A percentile compares a stretch with the other conserved stretches of the same genome.
phyloP scores from a whole-genome alignment of 164 flowering plant genomes.

The Macadamia integrifolia region DNA sequence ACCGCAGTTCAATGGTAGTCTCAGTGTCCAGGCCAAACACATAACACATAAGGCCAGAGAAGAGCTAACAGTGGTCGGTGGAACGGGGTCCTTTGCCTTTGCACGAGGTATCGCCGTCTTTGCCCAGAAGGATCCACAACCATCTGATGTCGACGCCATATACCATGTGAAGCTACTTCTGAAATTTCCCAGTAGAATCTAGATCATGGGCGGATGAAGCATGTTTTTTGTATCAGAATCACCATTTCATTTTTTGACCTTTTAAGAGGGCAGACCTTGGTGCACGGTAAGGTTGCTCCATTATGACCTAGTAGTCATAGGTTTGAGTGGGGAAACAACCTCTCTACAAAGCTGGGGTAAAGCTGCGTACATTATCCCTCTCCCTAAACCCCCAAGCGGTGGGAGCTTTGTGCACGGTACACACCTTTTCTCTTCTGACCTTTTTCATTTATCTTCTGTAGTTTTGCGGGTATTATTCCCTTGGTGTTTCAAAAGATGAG shows the following conservation, averaged over 20 bases:
- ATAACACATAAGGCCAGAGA: constrained; percentile 30
- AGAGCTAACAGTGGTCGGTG: constrained; percentile 70
- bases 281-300: too few species aligned
- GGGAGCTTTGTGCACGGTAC: too few species aligned
- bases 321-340: too few species aligned
- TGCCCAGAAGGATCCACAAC: constrained; percentile 21
- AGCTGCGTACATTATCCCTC: too few species aligned
- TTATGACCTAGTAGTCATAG: too few species aligned
- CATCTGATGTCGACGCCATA: constrained; percentile 24
- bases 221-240: neutral
- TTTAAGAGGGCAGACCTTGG: too few species aligned
- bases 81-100: constrained; percentile 85
- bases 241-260: neutral
- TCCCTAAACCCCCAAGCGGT: too few species aligned
- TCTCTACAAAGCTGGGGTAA: too few species aligned
- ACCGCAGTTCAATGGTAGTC: constrained; percentile 52
- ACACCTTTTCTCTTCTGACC: too few species aligned
- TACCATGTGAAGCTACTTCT: constrained; percentile 61
- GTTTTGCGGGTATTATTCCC: too few species aligned
- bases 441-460: too few species aligned
- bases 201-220: constrained; percentile 28
- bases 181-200: constrained; percentile 39
- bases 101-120: constrained; percentile 70
- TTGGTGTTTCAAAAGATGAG: too few species aligned
- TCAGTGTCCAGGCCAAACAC: constrained; percentile 53